Evolutionary conservation across 192 early-diverging fungal genomes (phyloP), one percentile per base, ranked within the genome.

Genomic region (Coemansia sp.): DNA sequence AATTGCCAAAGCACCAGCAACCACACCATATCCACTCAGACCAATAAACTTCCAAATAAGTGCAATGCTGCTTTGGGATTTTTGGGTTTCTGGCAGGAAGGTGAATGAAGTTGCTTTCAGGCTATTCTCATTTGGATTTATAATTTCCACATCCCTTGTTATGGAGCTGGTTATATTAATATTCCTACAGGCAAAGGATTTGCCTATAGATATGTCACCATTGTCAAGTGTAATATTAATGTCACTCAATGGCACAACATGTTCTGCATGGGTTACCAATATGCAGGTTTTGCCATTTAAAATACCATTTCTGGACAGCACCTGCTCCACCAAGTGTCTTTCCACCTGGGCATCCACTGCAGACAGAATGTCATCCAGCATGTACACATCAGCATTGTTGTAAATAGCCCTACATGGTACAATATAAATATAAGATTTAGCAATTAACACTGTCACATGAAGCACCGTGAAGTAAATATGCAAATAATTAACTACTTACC

Each of bases 301-400:
- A 19, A 45, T 27, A 4, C 43, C 43, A 45, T 91, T 92, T 11
- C 19, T 10, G 12, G 91, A 90, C 31, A 95, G 65, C 10, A 82
- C 60, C 52, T 82, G n/a, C 9, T 81, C 82, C 30, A 96, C 86
- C 15, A 92, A 76, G 58, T 87, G 82, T 3, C 72, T 67, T 44
- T 82, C 79, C 3, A 85, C 83, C 35, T 84, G 81, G 3, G 84
- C 83, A 66, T 97, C 94, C 0, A 96, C 90, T n/a, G 91, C 93
- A 41, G 83, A 83, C 39, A 98, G 70, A 4, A 90, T 90, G 45
- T 95, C 94, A 50, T 94, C 92, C 5, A 95, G 54, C 0, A 95
- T 67, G 8, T 88, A 81, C 46, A 93, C 87, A 36, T 92, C 89
- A 5, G 85, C 75, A 39, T 87, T 70, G 7, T 65, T 75, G 70